Conservation (phyloP, 2,329 filamentous ascomycete genomes). For the Aspergillus ochraceus region DNA sequence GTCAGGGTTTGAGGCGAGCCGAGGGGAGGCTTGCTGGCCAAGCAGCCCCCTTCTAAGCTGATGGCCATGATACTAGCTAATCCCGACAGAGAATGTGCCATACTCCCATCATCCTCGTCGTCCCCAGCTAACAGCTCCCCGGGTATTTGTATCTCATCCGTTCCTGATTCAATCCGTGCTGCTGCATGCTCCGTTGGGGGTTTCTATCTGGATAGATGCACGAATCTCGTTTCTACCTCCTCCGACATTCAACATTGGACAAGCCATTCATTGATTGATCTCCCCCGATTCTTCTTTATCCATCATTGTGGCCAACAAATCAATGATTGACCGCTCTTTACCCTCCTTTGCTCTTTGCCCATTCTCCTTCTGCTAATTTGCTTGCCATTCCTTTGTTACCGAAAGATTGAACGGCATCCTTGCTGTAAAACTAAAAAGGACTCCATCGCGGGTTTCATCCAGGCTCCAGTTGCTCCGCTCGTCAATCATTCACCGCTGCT, state of each 20-base stretch:
- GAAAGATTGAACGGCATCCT: neutral
- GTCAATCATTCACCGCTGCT: slow-evolving; percentile 8
- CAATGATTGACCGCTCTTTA: slow-evolving; percentile 18
- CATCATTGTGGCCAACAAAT: neutral
- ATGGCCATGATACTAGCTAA: slow-evolving; percentile 2
- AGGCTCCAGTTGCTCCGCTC: slow-evolving; percentile 5
- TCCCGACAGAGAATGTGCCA: too few species aligned
- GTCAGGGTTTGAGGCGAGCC: neutral
- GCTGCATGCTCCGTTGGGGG: neutral
- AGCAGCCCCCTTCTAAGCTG: slow-evolving; percentile 1
- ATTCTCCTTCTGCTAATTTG: neutral
- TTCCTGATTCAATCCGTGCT: slow-evolving; percentile 1
- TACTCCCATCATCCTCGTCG: neutral
- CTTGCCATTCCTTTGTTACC: neutral
- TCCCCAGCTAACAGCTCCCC: neutral
- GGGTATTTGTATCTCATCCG: slow-evolving; percentile 17
- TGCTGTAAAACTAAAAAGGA: neutral
- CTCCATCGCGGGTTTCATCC: slow-evolving; percentile 5
- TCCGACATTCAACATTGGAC: neutral
- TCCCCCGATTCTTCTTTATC: neutral
- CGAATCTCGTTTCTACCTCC: neutral
- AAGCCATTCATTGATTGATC: neutral
- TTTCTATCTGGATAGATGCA: neutral
- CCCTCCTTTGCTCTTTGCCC: neutral
- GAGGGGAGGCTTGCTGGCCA: neutral